Percentiles rank a stretch among this genome's conserved stretches.
phyloP scores from a whole-genome alignment of 2,329 filamentous ascomycete genomes.

The Beauveria sp. region DNA sequence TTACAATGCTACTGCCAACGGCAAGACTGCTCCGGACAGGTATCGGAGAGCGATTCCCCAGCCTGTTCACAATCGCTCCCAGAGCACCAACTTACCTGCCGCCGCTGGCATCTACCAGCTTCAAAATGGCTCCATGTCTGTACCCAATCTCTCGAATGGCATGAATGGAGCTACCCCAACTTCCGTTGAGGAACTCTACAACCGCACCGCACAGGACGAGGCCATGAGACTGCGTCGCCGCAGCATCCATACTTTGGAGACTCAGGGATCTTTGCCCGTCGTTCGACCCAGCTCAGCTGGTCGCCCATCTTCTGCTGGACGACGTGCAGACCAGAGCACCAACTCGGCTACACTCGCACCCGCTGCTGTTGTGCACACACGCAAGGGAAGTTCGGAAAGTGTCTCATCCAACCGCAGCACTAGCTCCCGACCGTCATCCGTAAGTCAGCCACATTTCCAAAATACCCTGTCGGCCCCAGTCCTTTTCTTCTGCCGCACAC shows the following conservation, averaged over 20 bases:
- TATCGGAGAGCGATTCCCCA: conserved; percentile 62
- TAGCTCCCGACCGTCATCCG: conserved; percentile 56
- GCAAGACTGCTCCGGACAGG: conserved; percentile 59
- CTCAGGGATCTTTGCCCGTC: conserved; percentile 27
- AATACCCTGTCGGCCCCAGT: conserved; percentile 15
- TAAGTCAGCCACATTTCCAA: conserved; percentile 38
- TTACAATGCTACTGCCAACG: conserved; percentile 33
- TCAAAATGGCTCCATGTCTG: conserved; percentile 24
- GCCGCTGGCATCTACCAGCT: conserved; percentile 22
- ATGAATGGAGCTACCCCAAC: conserved; percentile 38
- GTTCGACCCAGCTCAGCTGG: conserved; percentile 24
- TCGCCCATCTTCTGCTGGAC: conserved; percentile 18
- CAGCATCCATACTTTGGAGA: conserved; percentile 64
- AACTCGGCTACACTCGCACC: conserved; percentile 32
- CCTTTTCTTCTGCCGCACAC: conserved; percentile 20
- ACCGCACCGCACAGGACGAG: conserved; percentile 52
- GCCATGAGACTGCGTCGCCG: conserved; percentile 72
- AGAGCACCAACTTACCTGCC: conserved; percentile 26
- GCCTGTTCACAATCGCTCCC: conserved; percentile 26
- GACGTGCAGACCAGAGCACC: conserved; percentile 24
- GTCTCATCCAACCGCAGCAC: conserved; percentile 50
- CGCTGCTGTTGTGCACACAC: conserved; percentile 23
- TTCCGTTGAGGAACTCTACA: conserved; percentile 61
- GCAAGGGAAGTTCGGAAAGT: conserved; percentile 59
- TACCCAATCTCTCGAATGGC: conserved; percentile 44